Evolutionary conservation across 192 early-diverging fungal species (phyloP).

Genomic region (Lobosporangium transversale): DNA sequence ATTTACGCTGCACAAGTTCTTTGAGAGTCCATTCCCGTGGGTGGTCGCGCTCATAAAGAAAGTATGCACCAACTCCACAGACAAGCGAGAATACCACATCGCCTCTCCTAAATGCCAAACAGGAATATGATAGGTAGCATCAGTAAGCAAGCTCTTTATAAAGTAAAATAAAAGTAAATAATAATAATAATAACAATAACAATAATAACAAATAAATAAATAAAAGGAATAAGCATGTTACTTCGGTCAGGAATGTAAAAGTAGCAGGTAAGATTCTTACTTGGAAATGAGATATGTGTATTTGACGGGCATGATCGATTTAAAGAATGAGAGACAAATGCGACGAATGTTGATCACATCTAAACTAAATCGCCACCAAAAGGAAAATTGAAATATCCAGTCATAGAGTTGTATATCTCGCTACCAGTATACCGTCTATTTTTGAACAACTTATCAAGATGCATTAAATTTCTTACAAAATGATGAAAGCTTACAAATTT

Average conservation of each 20-base stretch:
- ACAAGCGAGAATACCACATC: conserved; percentile 63
- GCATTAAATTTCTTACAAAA: no score
- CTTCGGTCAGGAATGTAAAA: no score
- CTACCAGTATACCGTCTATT: no score
- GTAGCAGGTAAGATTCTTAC: neutral
- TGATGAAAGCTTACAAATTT: neutral
- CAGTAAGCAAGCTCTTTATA: neutral
- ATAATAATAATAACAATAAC: neutral
- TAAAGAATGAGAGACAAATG: no score
- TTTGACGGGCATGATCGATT: conserved; percentile 13
- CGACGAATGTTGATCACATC: no score
- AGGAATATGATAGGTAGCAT: neutral
- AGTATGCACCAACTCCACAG: conserved; percentile 63
- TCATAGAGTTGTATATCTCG: neutral
- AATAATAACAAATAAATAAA: neutral
- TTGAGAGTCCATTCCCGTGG: conserved; percentile 59
- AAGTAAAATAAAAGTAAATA: neutral
- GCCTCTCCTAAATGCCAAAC: conserved; percentile 50
- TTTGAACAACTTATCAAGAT: neutral
- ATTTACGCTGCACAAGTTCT: conserved; percentile 55
- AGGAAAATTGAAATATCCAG: no score
- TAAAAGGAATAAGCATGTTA: neutral
- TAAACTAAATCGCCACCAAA: no score
- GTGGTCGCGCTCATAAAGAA: conserved; percentile 64
- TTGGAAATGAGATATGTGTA: conserved; percentile 47